These are phyloP conservation scores for Leptographium wingfieldii DNA, from an alignment of 2,329 filamentous ascomycete species.

Conservation along the genomic window DNA sequence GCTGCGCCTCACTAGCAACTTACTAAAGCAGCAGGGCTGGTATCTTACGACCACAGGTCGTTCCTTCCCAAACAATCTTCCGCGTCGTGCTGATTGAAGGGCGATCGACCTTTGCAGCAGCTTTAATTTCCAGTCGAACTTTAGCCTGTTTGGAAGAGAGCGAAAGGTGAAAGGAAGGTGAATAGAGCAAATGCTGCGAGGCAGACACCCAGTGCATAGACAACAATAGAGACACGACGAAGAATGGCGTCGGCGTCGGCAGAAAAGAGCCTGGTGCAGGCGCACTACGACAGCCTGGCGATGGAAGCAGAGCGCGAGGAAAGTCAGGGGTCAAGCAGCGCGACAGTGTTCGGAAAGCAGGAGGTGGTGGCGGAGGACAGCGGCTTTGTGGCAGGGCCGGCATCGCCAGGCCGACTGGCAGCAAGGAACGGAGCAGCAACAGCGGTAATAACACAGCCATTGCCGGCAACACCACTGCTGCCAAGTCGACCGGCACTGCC, in stretches of 20 bases:
- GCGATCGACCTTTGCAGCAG: neutral
- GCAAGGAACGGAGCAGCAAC: neutral
- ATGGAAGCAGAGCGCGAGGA: neutral
- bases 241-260: neutral
- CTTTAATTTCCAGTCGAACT: too few species aligned
- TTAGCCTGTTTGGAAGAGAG: neutral
- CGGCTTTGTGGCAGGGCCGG: neutral
- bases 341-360: too few species aligned
- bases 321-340: neutral
- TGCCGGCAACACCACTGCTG: neutral
- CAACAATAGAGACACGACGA: neutral
- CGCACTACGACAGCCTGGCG: conserved; percentile 3
- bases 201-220: neutral
- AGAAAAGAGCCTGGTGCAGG: conserved; percentile 8
- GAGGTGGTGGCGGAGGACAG: neutral
- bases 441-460: neutral
- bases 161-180: neutral
- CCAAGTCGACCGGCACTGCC: conserved; percentile 14
- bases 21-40: neutral
- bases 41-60: neutral
- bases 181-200: neutral
- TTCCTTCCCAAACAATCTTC: neutral
- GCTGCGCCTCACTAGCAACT: neutral
- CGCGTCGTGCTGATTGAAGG: neutral
- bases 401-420: neutral